Evolutionary conservation across 768 basidiomycete genomes (phyloP).

Genomic region (Tylopilus balloui): DNA sequence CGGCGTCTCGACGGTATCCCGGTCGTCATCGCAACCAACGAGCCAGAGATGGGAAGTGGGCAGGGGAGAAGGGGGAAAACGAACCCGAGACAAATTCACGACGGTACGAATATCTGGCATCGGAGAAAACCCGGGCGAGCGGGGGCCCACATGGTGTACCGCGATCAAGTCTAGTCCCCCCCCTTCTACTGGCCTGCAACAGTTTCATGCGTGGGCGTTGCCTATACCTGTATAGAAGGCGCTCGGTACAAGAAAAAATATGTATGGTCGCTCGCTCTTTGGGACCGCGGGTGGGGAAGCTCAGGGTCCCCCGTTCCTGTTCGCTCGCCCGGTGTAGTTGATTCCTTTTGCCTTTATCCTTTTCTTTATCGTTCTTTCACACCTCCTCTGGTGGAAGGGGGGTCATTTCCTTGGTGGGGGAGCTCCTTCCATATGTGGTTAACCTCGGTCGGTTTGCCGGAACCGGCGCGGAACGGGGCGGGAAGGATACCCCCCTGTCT

Average conservation of each 20-base stretch:
- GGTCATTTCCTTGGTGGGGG: neutral
- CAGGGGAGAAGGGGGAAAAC: no score
- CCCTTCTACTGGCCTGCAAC: no score
- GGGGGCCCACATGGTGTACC: neutral
- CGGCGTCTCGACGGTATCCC: slow-evolving; percentile 14
- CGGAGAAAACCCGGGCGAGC: neutral
- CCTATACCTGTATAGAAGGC: no score
- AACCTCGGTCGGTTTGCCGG: neutral
- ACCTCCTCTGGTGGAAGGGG: neutral
- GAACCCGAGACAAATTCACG: neutral
- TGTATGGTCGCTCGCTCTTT: neutral
- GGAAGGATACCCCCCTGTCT: neutral
- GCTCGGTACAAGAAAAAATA: neutral
- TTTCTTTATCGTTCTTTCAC: neutral
- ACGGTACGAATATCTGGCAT: no score
- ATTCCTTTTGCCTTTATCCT: neutral
- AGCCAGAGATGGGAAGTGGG: neutral
- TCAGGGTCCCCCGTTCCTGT: neutral
- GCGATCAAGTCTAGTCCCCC: neutral
- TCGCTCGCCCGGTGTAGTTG: neutral
- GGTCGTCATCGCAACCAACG: slow-evolving; percentile 29
- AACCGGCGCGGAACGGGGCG: neutral
- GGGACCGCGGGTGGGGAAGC: neutral
- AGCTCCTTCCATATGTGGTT: neutral
- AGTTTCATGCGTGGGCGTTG: neutral